These are phyloP conservation scores for Shiraia bambusicola DNA, from an alignment of 2,329 filamentous ascomycete genomes.

Conservation along the genomic window DNA sequence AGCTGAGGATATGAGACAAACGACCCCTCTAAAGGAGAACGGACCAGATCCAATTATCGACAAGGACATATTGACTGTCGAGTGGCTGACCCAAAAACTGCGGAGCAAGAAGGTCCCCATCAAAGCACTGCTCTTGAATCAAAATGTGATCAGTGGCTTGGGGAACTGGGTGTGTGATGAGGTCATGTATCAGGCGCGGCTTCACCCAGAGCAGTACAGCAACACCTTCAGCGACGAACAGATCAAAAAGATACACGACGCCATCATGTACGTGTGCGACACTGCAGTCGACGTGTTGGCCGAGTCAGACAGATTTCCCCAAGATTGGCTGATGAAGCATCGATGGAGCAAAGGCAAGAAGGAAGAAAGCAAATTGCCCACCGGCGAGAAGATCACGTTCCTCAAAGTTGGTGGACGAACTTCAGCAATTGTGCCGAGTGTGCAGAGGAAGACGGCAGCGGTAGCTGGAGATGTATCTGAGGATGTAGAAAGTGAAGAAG, in stretches of 20 bases:
- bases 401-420: conserved; percentile 89
- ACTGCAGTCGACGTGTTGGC: conserved; percentile 76
- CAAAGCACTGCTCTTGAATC: conserved; percentile 85
- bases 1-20: conserved; percentile 71
- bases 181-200: conserved; percentile 80
- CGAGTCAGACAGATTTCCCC: conserved; percentile 81
- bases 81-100: conserved; percentile 73
- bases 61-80: conserved; percentile 71
- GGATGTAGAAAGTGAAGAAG: conserved; percentile 25
- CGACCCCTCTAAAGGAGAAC: conserved; percentile 82
- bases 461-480: conserved; percentile 57
- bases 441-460: conserved; percentile 78
- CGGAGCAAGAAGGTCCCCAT: conserved; percentile 77
- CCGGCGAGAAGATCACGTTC: conserved; percentile 80
- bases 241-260: conserved; percentile 68
- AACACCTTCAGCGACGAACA: conserved; percentile 75
- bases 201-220: conserved; percentile 92
- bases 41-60: conserved; percentile 91
- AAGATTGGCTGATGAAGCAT: conserved; percentile 81
- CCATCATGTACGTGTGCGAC: conserved; percentile 76
- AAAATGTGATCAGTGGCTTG: conserved; percentile 75
- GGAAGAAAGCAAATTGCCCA: conserved; percentile 68
- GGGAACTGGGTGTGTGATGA: conserved; percentile 98
- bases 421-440: conserved; percentile 79
- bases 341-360: conserved; percentile 90